A percentile compares a stretch with the other conserved stretches of the same genome.
Conservation (phyloP, 495 filamentous ascomycete species). For the Aspergillus haitiensis region DNA sequence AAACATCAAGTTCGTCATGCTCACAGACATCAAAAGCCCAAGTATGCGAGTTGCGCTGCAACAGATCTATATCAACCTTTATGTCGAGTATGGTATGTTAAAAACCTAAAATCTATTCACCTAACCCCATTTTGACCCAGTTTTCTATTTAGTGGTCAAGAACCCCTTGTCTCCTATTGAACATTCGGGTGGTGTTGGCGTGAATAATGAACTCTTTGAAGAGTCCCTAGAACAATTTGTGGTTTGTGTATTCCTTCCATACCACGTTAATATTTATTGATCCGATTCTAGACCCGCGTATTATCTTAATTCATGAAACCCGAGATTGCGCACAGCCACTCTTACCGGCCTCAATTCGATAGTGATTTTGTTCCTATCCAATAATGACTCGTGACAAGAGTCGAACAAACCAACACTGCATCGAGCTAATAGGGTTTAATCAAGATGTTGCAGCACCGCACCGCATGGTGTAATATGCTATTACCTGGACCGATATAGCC, state of each 20-base stretch:
- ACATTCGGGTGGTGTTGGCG: slow-evolving; percentile 82
- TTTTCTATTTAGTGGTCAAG: slow-evolving; percentile 69
- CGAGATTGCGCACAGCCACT: neutral
- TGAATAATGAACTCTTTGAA: slow-evolving; percentile 94
- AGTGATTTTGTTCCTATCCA: neutral
- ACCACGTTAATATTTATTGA: slow-evolving; percentile 29
- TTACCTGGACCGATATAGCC: too few species aligned
- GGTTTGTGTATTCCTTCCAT: slow-evolving; percentile 38
- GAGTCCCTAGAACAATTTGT: slow-evolving; percentile 86
- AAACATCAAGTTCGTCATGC: slow-evolving; percentile 92
- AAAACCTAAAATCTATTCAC: neutral
- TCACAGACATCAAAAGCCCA: slow-evolving; percentile 84
- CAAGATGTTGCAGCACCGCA: too few species aligned
- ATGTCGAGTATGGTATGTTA: slow-evolving; percentile 84
- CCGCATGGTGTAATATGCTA: too few species aligned
- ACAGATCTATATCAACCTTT: slow-evolving; percentile 97
- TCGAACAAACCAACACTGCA: neutral
- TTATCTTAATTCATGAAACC: slow-evolving; percentile 26
- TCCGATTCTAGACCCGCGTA: slow-evolving; percentile 38
- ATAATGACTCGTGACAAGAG: neutral
- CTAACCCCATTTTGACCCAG: slow-evolving; percentile 1
- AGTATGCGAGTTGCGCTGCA: slow-evolving; percentile 92
- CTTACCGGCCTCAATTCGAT: neutral
- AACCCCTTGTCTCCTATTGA: slow-evolving; percentile 89
- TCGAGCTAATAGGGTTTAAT: too few species aligned